phyloP scores from a whole-genome alignment of 2,329 filamentous ascomycete species.

The Chrysoporthe puriensis region DNA sequence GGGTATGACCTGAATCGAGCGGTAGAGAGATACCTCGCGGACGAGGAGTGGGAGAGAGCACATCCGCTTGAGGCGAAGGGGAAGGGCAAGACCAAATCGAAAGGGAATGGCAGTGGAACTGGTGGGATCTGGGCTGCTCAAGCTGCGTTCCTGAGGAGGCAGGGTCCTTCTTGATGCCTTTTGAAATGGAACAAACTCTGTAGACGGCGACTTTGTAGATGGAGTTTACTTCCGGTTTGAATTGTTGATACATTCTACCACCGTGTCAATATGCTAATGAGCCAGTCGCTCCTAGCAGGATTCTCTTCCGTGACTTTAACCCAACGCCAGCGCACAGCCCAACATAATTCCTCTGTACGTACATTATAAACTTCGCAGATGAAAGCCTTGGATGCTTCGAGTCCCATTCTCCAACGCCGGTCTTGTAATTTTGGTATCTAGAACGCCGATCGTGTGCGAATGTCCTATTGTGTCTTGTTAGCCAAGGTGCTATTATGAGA shows the following conservation, averaged over 20 bases:
- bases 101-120: neutral
- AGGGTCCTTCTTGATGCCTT: slow-evolving; percentile 10
- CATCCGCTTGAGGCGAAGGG: slow-evolving; percentile 58
- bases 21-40: slow-evolving; percentile 66
- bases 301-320: slow-evolving; percentile 7
- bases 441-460: slow-evolving; percentile 63
- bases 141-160: slow-evolving; percentile 26
- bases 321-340: slow-evolving; percentile 21
- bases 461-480: slow-evolving; percentile 46
- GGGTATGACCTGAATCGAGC: slow-evolving; percentile 69
- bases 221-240: neutral
- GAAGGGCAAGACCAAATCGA: slow-evolving; percentile 33
- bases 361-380: slow-evolving; percentile 22
- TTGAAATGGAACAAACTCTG: neutral
- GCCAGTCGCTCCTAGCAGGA: neutral
- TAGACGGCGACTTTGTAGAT: slow-evolving; percentile 2
- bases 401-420: slow-evolving; percentile 24
- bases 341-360: slow-evolving; percentile 18
- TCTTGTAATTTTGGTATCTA: slow-evolving; percentile 38
- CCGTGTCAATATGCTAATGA: slow-evolving; percentile 10
- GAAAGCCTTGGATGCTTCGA: slow-evolving; percentile 18
- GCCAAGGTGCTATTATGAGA: slow-evolving; percentile 3
- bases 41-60: slow-evolving; percentile 75
- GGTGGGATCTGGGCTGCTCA: slow-evolving; percentile 27
- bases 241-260: slow-evolving; percentile 9